Evolutionary conservation across 768 basidiomycete genomes (phyloP), one percentile per base, ranked within the genome.

Genomic region (Amanita thiersii): DNA sequence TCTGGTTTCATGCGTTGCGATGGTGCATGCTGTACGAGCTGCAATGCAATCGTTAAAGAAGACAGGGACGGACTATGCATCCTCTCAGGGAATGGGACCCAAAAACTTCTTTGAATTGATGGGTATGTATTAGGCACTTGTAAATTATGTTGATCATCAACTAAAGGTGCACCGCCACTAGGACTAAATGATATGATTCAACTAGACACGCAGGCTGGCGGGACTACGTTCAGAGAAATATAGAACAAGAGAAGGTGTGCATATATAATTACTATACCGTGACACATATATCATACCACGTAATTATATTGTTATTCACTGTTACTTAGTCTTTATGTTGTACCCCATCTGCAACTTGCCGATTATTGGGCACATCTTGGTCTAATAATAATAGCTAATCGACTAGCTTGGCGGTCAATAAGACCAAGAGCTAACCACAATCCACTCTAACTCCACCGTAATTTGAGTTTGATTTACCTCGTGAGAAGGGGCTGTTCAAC

Each of bases 41-140:
- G 72, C 70, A 5, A 65, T 73, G 54, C 57, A 63, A 20, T 65
- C 67, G 9, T 56, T 75, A 37, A 75, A 72, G 53, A 61, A 64
- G 50, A 70, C 66, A 4, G 72, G 72, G 17, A 70, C 69, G 6
- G 73, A 73, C 53, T 65, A 66, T 44, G 25, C 48, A 44, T 41
- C 63, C n/a, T 55, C 53, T 1, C 47, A 47, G 20, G 62, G 66
- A 18, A 72, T 75, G 71, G 67, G 69, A 44, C 73, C 73, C 18
- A 72, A 66, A 45, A 56, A 63, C 32, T 72, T 73, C 57, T 73
- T 74, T 52, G 61, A 72, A 45, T 63, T 73, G 28, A 69, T 73
- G 67, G 71, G 69, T 61, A 45, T 44, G 53, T 45, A 17, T n/a
- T 21, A 17, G 29, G 29, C n/a, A n/a, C n/a, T n/a, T n/a, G n/a